phyloP scores from a whole-genome alignment of 176 grass and related monocot genomes.

The Areca catechu region DNA sequence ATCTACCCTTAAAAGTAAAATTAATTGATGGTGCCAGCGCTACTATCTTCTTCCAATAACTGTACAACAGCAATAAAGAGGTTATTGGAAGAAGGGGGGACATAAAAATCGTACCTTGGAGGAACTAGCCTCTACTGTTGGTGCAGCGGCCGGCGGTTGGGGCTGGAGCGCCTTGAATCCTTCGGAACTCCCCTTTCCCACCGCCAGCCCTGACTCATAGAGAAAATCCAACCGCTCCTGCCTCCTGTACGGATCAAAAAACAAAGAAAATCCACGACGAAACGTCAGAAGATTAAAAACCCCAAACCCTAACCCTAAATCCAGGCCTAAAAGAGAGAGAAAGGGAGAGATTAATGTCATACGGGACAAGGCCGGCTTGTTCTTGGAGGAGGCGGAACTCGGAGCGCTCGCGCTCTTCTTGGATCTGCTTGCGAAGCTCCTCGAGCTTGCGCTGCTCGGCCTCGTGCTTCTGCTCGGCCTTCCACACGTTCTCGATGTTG shows the following conservation, averaged over 20 bases:
- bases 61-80: too few relatives aligned
- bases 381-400: conserved; percentile 93
- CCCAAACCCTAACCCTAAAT: conserved; percentile 28
- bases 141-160: conserved; percentile 17
- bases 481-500: conserved; percentile 96
- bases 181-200: conserved; percentile 82
- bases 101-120: conserved; percentile 44
- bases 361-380: conserved; percentile 76
- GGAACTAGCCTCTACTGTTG: conserved; percentile 29
- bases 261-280: too few relatives aligned
- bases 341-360: conserved; percentile 7
- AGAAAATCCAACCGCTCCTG: conserved; percentile 97
- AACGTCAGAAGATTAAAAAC: too few relatives aligned
- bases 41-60: too few relatives aligned
- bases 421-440: conserved; percentile 89
- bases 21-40: too few relatives aligned
- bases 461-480: conserved; percentile 96
- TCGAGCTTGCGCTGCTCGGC: conserved; percentile 88
- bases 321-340: not conserved
- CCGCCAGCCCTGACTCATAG: conserved; percentile 85
- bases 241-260: conserved; percentile 28
- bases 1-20: too few relatives aligned
- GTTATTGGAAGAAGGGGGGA: too few relatives aligned
- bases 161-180: conserved; percentile 81
- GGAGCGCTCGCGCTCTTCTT: conserved; percentile 73